Percentiles rank a stretch among this genome's conserved stretches.
Conservation (phyloP, 1,284 basidiomycete genomes). For the Schizophyllum commune region DNA sequence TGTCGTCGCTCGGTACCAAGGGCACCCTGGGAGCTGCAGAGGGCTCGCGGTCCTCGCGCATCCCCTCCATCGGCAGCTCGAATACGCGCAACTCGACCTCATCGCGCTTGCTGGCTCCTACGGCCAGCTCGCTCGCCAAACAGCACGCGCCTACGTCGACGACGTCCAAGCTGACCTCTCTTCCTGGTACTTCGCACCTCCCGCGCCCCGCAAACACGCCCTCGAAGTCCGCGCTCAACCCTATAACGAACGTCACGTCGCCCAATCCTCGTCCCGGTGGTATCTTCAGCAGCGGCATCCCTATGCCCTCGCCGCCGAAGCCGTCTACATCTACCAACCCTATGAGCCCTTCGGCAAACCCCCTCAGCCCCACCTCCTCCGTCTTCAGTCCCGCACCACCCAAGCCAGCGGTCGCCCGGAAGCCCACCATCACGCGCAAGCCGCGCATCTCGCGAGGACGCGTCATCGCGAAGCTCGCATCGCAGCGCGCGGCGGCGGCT, state of each 20-base stretch:
- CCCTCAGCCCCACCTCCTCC: background rate
- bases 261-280: slow-evolving; percentile 21
- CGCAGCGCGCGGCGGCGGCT: slow-evolving; percentile 39
- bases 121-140: slow-evolving; percentile 71
- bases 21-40: slow-evolving; percentile 15
- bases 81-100: slow-evolving; percentile 18
- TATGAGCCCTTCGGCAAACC: background rate
- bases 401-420: background rate
- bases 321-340: slow-evolving; percentile 14
- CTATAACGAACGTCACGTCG: slow-evolving; percentile 37
- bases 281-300: slow-evolving; percentile 45
- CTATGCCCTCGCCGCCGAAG: slow-evolving; percentile 23
- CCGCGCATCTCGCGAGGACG: slow-evolving; percentile 72
- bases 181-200: slow-evolving; percentile 10
- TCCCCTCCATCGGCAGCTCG: slow-evolving; percentile 11
- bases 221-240: slow-evolving; percentile 23
- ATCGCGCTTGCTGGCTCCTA: slow-evolving; percentile 63
- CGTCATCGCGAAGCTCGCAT: slow-evolving; percentile 66
- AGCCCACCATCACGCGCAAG: slow-evolving; percentile 31
- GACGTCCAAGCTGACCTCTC: slow-evolving; percentile 12
- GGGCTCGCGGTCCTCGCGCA: slow-evolving; percentile 19
- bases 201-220: background rate
- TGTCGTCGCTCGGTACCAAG: slow-evolving; percentile 3
- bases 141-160: slow-evolving; percentile 18
- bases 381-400: background rate